Conservation (phyloP, 306 rosid species). For the Rubus idaeus region DNA sequence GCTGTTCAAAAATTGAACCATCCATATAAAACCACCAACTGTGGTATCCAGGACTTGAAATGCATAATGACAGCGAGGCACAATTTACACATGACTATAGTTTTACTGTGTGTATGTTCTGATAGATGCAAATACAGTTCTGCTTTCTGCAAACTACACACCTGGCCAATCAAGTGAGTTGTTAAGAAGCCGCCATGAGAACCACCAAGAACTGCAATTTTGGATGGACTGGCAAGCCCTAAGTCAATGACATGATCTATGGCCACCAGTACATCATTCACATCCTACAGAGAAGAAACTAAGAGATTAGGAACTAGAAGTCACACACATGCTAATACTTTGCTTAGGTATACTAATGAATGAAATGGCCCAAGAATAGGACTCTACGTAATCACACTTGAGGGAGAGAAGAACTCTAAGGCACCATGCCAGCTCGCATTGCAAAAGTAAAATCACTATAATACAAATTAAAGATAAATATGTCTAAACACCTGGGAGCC, state of each 20-base stretch:
- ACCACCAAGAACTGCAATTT: conserved; percentile 81
- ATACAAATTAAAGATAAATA: conserved; percentile 5
- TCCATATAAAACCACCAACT: conserved; percentile 4
- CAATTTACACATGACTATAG: background rate
- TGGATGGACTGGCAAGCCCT: conserved; percentile 72
- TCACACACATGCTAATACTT: background rate
- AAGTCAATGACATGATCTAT: conserved; percentile 64
- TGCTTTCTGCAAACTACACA: conserved; percentile 20
- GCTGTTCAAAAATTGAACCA: background rate
- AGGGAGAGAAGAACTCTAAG: background rate
- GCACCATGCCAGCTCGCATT: background rate
- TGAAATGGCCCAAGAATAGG: background rate
- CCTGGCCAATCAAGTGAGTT: conserved; percentile 99
- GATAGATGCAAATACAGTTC: background rate
- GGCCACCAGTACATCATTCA: conserved; percentile 75
- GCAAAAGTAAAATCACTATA: background rate
- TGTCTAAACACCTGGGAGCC: conserved; percentile 73
- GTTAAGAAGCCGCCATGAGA: conserved; percentile 96
- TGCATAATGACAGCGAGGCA: background rate
- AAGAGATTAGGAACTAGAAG: conserved; percentile 21
- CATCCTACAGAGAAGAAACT: conserved; percentile 56
- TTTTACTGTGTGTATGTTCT: too few species aligned
- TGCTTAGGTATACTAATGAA: background rate
- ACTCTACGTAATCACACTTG: background rate
- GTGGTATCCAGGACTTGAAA: background rate